Evolutionary conservation across 768 basidiomycete species (phyloP).

Genomic region (Russula dissimulans): DNA sequence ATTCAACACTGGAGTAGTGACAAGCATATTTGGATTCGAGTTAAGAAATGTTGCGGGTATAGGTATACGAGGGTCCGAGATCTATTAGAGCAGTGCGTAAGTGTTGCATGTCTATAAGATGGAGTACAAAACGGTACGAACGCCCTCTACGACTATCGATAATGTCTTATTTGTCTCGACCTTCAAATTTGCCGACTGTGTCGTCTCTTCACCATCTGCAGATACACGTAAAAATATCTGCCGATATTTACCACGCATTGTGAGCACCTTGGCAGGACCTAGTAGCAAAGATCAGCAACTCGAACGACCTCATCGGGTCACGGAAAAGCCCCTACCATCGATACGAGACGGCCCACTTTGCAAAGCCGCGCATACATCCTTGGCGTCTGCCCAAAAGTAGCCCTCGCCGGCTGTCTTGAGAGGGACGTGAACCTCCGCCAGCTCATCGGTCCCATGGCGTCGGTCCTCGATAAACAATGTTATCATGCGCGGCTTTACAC

Average conservation of each 20-base stretch:
- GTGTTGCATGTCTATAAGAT: neutral
- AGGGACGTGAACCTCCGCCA: slow-evolving; percentile 60
- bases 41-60: neutral
- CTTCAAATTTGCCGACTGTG: slow-evolving; percentile 12
- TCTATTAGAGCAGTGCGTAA: neutral
- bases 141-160: slow-evolving; percentile 10
- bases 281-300: neutral
- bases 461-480: slow-evolving; percentile 61
- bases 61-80: neutral
- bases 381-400: slow-evolving; percentile 65
- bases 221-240: slow-evolving; percentile 13
- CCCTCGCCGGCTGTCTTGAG: slow-evolving; percentile 40
- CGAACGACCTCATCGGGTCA: neutral
- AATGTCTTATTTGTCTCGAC: slow-evolving; percentile 10
- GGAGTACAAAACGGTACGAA: neutral
- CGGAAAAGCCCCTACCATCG: slow-evolving; percentile 42
- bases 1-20: neutral
- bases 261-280: slow-evolving; percentile 16
- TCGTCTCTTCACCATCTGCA: slow-evolving; percentile 13
- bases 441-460: slow-evolving; percentile 44
- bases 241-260: slow-evolving; percentile 18
- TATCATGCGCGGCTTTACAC: slow-evolving; percentile 37
- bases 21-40: neutral
- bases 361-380: slow-evolving; percentile 48
- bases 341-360: slow-evolving; percentile 57